phyloP scores from a whole-genome alignment of 2,329 filamentous ascomycete genomes.

The Aspergillus awamori region DNA sequence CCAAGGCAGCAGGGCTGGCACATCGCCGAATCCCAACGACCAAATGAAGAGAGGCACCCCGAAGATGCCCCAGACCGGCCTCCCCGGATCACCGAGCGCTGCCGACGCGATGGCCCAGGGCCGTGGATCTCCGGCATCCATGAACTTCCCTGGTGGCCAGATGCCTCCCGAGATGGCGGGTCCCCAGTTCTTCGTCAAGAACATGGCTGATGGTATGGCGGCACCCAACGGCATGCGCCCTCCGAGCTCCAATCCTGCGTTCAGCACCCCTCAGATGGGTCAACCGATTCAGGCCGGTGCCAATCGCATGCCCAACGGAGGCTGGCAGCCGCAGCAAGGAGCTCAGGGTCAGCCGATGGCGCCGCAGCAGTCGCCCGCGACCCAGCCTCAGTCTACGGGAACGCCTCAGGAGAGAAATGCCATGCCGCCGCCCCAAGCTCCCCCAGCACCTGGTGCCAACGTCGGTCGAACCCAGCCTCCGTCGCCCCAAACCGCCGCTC shows the following conservation, averaged over 20 bases:
- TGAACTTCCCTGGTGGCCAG: conserved; percentile 55
- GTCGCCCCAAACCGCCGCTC: conserved; percentile 54
- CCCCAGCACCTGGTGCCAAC: conserved; percentile 42
- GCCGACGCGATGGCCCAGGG: conserved; percentile 59
- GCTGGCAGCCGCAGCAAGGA: conserved; percentile 45
- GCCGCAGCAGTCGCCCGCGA: conserved; percentile 48
- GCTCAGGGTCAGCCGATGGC: conserved; percentile 51
- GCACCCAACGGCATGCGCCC: conserved; percentile 60
- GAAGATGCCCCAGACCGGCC: conserved; percentile 59
- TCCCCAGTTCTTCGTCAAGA: conserved; percentile 48
- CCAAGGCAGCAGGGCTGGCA: conserved; percentile 58
- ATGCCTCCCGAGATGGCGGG: conserved; percentile 53
- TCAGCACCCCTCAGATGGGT: conserved; percentile 46
- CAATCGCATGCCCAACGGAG: conserved; percentile 44
- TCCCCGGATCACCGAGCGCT: conserved; percentile 61
- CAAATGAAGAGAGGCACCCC: conserved; percentile 66
- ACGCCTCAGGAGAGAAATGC: conserved; percentile 61
- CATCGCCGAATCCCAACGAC: conserved; percentile 64
- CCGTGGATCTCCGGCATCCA: conserved; percentile 63
- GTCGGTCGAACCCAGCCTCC: conserved; percentile 46
- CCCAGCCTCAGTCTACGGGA: conserved; percentile 51
- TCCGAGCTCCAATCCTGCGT: conserved; percentile 57
- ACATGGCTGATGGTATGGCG: conserved; percentile 47
- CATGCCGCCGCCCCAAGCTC: conserved; percentile 55
- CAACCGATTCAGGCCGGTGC: conserved; percentile 48